Evolutionary conservation across 768 basidiomycete species (phyloP), one percentile per base, ranked within the genome.

Genomic region (Mycena venus): DNA sequence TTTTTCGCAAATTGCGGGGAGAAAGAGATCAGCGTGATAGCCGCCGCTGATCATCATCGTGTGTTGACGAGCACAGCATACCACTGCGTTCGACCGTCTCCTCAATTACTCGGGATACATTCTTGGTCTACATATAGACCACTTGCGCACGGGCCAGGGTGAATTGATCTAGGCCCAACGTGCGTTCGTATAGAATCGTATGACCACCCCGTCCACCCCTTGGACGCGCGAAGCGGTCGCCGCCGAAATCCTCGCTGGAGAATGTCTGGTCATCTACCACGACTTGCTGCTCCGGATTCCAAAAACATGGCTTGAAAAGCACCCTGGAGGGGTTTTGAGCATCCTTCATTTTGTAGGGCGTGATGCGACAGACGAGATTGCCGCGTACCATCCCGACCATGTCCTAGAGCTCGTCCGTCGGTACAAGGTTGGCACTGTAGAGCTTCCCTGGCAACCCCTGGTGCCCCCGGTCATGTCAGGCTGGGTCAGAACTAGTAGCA

Each of bases 271-370:
- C 86, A 87, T 98, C 73, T 93, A 93, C 86, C 84, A 88, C 80
- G 86, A 87, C 78, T 85, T 88, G 69, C 89, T 93, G 77, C 89
- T 93, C 62, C 88, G 88, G 58, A 90, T 96, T 17, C 91, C 96
- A 8, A 83, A 86, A 14, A 82, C 86, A 17, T 99, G 97, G 97
- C 91, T 97, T n/a, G 84, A 89, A 5, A 86, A 90, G 5, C 98
- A 99, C 81, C 98, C 98, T 0, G 98, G 98, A 51, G 97, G 98
- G 44, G 83, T 90, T 5, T 92, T 99, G 60, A 90, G 96, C 17
- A 91, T 99, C 70, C 91, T 98, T 29, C 98, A 99, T 84, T 99
- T 97, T 79, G 92, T 99, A 49, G 98, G 98, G 4, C 90, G 98
- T 68, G 97, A 99, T 81, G 97, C 98, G 0, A 91, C 95, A 0